These are phyloP conservation scores for Termitomyces sp. DNA, from an alignment of 768 basidiomycete genomes.

Conservation along the genomic window DNA sequence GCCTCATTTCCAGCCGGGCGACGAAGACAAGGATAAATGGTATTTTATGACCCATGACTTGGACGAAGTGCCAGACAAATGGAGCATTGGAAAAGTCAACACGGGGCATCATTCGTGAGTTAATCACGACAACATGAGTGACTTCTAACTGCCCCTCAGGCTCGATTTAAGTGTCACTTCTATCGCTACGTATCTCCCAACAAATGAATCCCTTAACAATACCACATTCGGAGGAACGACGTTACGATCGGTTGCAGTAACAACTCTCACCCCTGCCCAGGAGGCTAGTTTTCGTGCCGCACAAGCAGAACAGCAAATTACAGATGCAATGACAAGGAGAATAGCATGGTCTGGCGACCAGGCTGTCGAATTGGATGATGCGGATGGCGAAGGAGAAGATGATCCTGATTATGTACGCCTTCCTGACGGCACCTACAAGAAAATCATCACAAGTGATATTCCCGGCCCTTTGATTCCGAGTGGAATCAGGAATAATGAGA, in stretches of 20 bases:
- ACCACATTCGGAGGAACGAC: conserved; percentile 49
- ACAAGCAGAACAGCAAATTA: conserved; percentile 53
- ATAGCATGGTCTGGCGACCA: conserved; percentile 61
- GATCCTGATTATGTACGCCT: conserved; percentile 39
- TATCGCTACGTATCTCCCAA: conserved; percentile 68
- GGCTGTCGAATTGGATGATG: conserved; percentile 41
- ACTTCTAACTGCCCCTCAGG: conserved; percentile 25
- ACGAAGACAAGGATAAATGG: conserved; percentile 68
- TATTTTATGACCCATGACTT: conserved; percentile 75
- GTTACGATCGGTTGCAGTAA: conserved; percentile 21
- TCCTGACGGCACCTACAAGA: conserved; percentile 30
- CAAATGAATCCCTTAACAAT: conserved; percentile 47
- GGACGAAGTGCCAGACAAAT: conserved; percentile 70
- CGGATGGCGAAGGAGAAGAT: conserved; percentile 58
- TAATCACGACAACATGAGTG: neutral
- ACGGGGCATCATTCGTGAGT: conserved; percentile 72
- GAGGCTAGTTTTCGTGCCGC: conserved; percentile 47
- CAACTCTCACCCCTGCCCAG: conserved; percentile 48
- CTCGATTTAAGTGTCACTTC: conserved; percentile 70
- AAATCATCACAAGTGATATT: conserved; percentile 7
- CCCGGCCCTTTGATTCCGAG: conserved; percentile 35
- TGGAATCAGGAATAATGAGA: conserved; percentile 49
- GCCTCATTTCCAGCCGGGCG: conserved; percentile 69
- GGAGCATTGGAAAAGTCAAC: conserved; percentile 58
- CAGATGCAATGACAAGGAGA: conserved; percentile 56